These are phyloP conservation scores for Prunus yedoensis DNA, from an alignment of 331 rosid species.

Conservation along the genomic window DNA sequence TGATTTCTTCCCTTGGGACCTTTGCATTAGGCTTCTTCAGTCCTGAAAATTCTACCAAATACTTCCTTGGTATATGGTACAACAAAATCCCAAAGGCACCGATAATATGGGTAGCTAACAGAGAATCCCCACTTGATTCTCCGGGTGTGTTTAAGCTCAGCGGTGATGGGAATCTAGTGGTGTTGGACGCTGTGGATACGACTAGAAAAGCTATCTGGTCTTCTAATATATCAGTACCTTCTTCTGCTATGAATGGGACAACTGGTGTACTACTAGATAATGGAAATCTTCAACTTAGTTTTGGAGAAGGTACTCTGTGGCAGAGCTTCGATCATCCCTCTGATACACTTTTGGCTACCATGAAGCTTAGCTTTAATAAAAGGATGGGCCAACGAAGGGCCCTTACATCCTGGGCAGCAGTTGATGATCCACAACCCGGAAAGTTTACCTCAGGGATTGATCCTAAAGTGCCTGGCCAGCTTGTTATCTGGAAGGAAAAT, in stretches of 20 bases:
- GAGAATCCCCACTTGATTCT: neutral
- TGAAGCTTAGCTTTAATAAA: constrained; percentile 3
- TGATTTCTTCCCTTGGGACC: constrained; percentile 34
- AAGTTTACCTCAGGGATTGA: constrained; percentile 14
- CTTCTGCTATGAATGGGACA: neutral
- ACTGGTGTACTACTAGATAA: constrained; percentile 1
- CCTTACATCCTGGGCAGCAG: constrained; percentile 11
- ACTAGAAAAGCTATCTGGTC: neutral
- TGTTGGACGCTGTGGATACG: constrained; percentile 4
- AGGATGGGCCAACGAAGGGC: neutral
- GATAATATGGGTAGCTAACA: neutral
- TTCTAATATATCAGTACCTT: neutral
- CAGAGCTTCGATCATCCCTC: constrained; percentile 16
- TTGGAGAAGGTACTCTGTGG: constrained; percentile 10
- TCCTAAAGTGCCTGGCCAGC: neutral
- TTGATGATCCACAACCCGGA: constrained; percentile 1
- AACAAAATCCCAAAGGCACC: neutral
- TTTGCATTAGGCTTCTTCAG: constrained; percentile 58
- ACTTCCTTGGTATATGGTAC: constrained; percentile 31
- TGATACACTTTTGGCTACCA: constrained; percentile 18
- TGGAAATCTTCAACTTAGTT: constrained; percentile 10
- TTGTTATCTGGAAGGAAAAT: neutral
- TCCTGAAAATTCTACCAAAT: constrained; percentile 47
- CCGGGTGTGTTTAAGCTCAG: neutral
- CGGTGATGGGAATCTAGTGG: neutral